Evolutionary conservation across 1,284 basidiomycete species (phyloP).

Genomic region (Sporisorium scitamineum): DNA sequence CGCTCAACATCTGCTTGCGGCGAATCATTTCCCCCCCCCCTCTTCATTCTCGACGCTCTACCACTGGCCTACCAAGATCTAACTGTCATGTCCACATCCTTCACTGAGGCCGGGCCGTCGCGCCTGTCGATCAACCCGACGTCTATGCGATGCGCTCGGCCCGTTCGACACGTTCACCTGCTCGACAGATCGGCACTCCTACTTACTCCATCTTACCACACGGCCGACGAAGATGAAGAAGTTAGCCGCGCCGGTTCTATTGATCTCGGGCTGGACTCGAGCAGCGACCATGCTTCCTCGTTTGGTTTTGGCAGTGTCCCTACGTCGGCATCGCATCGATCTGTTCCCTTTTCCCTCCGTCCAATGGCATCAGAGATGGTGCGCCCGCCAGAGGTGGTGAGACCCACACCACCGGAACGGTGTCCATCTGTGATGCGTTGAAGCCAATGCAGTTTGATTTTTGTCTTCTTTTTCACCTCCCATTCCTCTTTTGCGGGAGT

Average conservation of each 20-base stretch:
- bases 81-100: not conserved
- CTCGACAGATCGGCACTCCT: not conserved
- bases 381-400: constrained; percentile 38
- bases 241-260: not conserved
- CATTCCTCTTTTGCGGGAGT: not conserved
- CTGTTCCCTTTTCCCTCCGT: constrained; percentile 18
- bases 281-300: constrained; percentile 13
- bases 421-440: constrained; percentile 12
- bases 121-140: constrained; percentile 14
- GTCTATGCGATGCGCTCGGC: not conserved
- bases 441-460: not conserved
- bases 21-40: not conserved
- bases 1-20: not conserved
- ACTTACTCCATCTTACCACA: no score
- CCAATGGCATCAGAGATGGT: constrained; percentile 51
- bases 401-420: constrained; percentile 2
- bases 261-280: not conserved
- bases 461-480: not conserved
- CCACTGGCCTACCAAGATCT: not conserved
- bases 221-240: not conserved
- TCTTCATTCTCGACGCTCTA: not conserved
- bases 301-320: constrained; percentile 4
- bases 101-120: constrained; percentile 32
- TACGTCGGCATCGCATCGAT: constrained; percentile 18
- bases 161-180: not conserved